Evolutionary conservation across 2,329 filamentous ascomycete genomes (phyloP).

Genomic region (Ophiocordyceps unilateralis): DNA sequence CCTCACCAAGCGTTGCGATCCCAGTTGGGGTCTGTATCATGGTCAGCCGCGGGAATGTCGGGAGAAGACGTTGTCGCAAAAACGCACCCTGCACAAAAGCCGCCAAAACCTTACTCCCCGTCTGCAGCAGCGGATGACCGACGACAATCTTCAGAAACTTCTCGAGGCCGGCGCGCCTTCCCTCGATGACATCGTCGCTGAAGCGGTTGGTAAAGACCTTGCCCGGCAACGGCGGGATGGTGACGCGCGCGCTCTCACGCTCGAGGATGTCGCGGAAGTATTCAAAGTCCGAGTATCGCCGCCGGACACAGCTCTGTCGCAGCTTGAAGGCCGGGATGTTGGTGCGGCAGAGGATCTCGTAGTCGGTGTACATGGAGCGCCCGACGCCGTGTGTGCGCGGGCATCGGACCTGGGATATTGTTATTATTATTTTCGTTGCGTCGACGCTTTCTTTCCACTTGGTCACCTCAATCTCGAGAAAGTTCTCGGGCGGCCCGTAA

Average conservation of each 20-base stretch:
- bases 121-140: slow-evolving; percentile 89
- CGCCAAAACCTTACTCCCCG: slow-evolving; percentile 88
- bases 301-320: slow-evolving; percentile 69
- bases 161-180: slow-evolving; percentile 76
- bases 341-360: slow-evolving; percentile 93
- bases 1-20: slow-evolving; percentile 74
- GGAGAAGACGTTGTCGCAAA: too few species aligned
- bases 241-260: slow-evolving; percentile 83
- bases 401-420: slow-evolving; percentile 62
- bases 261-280: slow-evolving; percentile 97
- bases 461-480: slow-evolving; percentile 95
- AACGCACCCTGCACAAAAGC: slow-evolving; percentile 82
- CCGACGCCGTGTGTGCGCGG: slow-evolving; percentile 90
- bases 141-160: slow-evolving; percentile 96
- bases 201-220: slow-evolving; percentile 98
- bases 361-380: slow-evolving; percentile 95
- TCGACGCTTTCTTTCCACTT: background rate
- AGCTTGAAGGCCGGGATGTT: slow-evolving; percentile 99
- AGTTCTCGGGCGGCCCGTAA: slow-evolving; percentile 96
- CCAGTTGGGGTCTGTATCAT: slow-evolving; percentile 58
- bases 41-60: background rate
- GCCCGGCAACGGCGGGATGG: slow-evolving; percentile 85
- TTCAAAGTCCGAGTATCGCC: slow-evolving; percentile 95
- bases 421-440: too few species aligned
- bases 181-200: slow-evolving; percentile 95